Evolutionary conservation across 108 stramenopile species (phyloP), one percentile per base, ranked within the genome.

Genomic region (Nitzschia sp.): DNA sequence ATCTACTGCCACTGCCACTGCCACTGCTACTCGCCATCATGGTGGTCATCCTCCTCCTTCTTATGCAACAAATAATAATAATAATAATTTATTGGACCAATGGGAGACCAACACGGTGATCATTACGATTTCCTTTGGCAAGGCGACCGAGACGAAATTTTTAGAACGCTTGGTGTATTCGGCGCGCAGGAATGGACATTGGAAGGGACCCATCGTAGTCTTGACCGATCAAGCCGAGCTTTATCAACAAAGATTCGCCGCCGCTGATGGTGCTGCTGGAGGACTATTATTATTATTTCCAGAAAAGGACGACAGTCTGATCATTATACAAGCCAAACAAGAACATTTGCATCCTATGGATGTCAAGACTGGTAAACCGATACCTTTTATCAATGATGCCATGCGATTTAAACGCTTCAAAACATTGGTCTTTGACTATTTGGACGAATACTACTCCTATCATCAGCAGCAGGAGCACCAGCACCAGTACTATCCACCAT

Each of bases 361-460:
- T 23, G 29, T 19, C 60, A 61, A 45, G 5, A 61, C 60, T 0
- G 60, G 60, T 11, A 41, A 44, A 26, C 41, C 60, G 0, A 0
- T 61, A 5, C 22, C 8, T 5, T 61, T 61, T 45, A 61, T 44
- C 36, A 61, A 13, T 8, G 60, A 61, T 26, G 60, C 64, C 64
- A 48, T 52, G 48, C 17, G 47, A 23, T 65, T 34, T 41, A 65
- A 65, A 21, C 46, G 64, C 19, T 65, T 65, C 64, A 65, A 65
- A 25, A 65, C 64, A 2, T 41, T 65, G 1, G 34, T 65, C 17
- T 50, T 65, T n/a, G 64, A 65, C 29, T 65, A 65, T 35, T 50
- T 53, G 50, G 64, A 65, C 32, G 47, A 29, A 48, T 23, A 29
- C 15, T 65, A 53, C 15, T 32, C 16, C 3, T 8, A 25, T 36